phyloP scores from a whole-genome alignment of 805 yeast genomes.

The Cephaloascus albidus region DNA sequence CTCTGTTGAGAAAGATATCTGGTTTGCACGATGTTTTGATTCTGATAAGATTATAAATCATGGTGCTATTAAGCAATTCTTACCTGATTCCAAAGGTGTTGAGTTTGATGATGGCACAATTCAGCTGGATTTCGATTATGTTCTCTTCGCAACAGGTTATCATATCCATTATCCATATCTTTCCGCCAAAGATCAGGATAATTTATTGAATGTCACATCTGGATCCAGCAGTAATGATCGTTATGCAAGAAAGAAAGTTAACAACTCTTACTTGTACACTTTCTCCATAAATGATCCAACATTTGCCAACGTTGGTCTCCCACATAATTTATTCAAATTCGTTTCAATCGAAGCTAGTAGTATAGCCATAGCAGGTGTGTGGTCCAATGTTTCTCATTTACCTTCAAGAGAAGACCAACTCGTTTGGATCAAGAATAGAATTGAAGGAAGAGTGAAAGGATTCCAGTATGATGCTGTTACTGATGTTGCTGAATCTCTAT shows the following conservation, averaged over 20 bases:
- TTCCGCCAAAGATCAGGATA: neutral
- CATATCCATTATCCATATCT: slow-evolving; percentile 34
- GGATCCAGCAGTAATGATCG: slow-evolving; percentile 5
- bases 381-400: slow-evolving; percentile 29
- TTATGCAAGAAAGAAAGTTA: slow-evolving; percentile 6
- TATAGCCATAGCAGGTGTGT: slow-evolving; percentile 50
- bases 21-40: slow-evolving; percentile 9
- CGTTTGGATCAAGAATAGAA: slow-evolving; percentile 18
- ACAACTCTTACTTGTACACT: slow-evolving; percentile 18
- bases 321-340: slow-evolving; percentile 34
- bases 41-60: slow-evolving; percentile 6
- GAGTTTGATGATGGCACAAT: slow-evolving; percentile 6
- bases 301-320: slow-evolving; percentile 27
- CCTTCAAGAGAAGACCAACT: slow-evolving; percentile 31
- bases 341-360: slow-evolving; percentile 41
- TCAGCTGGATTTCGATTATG: slow-evolving; percentile 20
- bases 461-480: neutral
- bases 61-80: slow-evolving; percentile 4
- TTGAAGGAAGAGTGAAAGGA: slow-evolving; percentile 8
- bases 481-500: neutral
- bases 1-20: slow-evolving; percentile 1
- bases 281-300: slow-evolving; percentile 34
- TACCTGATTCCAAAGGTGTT: slow-evolving; percentile 6
- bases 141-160: slow-evolving; percentile 44
- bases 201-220: slow-evolving; percentile 1